Evolutionary conservation across 306 rosid genomes (phyloP), one percentile per base, ranked within the genome.

Genomic region (Pyrus pyrifolia): DNA sequence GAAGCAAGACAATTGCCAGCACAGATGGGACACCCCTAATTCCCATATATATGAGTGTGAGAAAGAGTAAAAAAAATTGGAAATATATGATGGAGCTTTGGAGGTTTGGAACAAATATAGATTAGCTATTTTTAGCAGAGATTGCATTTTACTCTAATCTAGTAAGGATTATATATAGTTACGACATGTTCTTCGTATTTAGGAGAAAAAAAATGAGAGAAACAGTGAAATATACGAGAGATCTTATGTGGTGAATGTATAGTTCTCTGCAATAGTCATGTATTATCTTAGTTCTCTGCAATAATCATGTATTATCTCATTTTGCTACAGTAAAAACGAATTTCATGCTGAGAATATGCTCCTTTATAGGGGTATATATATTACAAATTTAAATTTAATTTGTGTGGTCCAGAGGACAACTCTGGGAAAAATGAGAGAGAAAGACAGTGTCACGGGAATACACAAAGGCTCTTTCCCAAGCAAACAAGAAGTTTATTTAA

Each of bases 1-100:
- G 67, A 33, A 71, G 71, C 55, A 65, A 44, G 87, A 73, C 75
- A 80, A 72, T 75, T 72, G 76, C 78, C 86, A 72, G 63, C 81
- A 78, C 17, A 70, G 72, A 60, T 70, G 69, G 80, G 72, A 73
- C 19, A 57, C 77, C 65, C 18, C 78, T 69, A 23, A 25, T 25
- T 44, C 63, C 30, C 23, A 33, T 63, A 11, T 21, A 31, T 31
- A 5, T 12, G 35, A 14, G 68, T 33, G 58, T 17, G 62, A 11
- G 65, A 71, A 71, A 70, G 79, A 68, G 75, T 60, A 65, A 68
- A 68, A 74, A 18, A 51, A 60, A 15, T 46, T 0, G 67, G 67
- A 69, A 74, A 51, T 14, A 58, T 61, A 35, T 67, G 40, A 66
- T 51, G 38, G 53, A 27, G 51, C 53, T 49, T 52, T 52, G 45